A percentile compares a stretch with the other conserved stretches of the same genome.
Conservation (phyloP, 305 asterid species). For the Rubia tinctorum region DNA sequence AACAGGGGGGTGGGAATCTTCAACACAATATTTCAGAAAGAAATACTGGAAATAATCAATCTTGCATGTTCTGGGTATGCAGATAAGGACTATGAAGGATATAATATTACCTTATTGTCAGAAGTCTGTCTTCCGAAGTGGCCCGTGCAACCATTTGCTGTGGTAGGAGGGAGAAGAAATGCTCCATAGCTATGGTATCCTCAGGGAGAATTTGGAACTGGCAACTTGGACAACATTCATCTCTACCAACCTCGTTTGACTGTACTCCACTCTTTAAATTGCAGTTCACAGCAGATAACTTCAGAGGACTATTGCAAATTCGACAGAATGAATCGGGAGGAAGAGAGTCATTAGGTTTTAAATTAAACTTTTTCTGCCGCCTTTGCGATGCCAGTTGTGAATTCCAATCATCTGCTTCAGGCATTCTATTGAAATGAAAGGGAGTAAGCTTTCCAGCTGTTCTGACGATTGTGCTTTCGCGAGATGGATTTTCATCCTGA, state of each 20-base stretch:
- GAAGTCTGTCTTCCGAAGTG: constrained; percentile 25
- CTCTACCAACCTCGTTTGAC: constrained; percentile 22
- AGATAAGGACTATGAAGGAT: neutral
- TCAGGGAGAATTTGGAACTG: constrained; percentile 77
- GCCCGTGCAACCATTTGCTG: constrained; percentile 33
- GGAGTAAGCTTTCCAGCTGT: constrained; percentile 96
- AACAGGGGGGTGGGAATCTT: neutral
- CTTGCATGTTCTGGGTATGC: neutral
- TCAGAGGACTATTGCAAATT: constrained; percentile 72
- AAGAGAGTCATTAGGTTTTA: constrained; percentile 52
- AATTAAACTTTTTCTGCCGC: constrained; percentile 77
- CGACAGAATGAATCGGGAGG: constrained; percentile 70
- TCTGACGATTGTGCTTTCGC: constrained; percentile 86
- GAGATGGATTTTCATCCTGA: constrained; percentile 88
- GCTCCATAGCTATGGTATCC: constrained; percentile 44
- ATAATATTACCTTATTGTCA: constrained; percentile 43
- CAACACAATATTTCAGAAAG: neutral
- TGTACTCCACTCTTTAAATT: constrained; percentile 29
- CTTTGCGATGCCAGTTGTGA: constrained; percentile 59
- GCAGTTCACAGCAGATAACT: constrained; percentile 32
- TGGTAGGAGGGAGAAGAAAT: constrained; percentile 62
- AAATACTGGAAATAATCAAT: neutral
- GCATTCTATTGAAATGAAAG: constrained; percentile 71
- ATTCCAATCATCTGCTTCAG: constrained; percentile 47
- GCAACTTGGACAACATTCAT: constrained; percentile 63